phyloP scores from a whole-genome alignment of 306 rosid genomes.

The Citrullus mucosospermus region DNA sequence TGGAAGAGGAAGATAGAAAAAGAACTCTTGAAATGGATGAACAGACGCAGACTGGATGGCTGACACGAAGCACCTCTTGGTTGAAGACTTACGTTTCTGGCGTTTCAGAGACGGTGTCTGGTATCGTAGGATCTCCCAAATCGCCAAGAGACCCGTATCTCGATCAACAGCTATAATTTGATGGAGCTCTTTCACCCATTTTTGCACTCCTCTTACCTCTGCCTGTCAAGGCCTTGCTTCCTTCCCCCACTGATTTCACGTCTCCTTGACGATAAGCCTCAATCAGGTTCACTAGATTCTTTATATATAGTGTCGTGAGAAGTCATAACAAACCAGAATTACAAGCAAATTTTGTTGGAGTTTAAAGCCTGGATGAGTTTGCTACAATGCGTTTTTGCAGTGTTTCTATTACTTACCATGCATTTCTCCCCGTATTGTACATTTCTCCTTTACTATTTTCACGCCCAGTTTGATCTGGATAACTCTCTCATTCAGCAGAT shows the following conservation, averaged over 20 bases:
- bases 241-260: not conserved
- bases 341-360: not conserved
- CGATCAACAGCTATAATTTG: conserved; percentile 65
- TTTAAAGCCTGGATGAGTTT: not conserved
- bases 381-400: not conserved
- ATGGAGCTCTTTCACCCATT: not conserved
- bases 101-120: conserved; percentile 51
- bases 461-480: not conserved
- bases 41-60: conserved; percentile 48
- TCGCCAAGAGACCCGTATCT: conserved; percentile 53
- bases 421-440: not conserved
- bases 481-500: not conserved
- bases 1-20: conserved; percentile 67
- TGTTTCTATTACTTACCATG: not conserved
- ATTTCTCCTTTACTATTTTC: not conserved
- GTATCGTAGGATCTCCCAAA: conserved; percentile 44
- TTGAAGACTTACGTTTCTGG: conserved; percentile 40
- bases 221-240: not conserved
- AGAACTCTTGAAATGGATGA: conserved; percentile 38
- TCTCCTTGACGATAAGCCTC: not conserved
- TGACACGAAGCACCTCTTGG: conserved; percentile 80
- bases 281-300: not conserved
- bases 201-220: not conserved
- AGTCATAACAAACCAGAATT: not conserved
- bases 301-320: not conserved